A percentile compares a stretch with the other conserved stretches of the same genome.
Evolutionary conservation across 257 asterid species (phyloP).

Genomic region (Solanum megistacrolobum): DNA sequence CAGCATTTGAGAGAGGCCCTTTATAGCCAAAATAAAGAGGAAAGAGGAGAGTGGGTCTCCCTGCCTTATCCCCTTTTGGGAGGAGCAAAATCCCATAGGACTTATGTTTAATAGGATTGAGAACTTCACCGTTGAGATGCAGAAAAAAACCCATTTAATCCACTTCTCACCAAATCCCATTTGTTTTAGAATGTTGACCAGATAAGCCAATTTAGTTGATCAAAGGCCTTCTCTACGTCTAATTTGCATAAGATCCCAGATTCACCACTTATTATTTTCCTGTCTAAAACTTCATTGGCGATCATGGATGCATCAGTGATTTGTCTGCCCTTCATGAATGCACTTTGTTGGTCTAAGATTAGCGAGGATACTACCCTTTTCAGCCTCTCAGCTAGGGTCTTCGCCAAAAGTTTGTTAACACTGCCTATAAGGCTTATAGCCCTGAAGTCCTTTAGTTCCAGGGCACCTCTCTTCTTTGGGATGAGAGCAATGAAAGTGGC

Average conservation of each 20-base stretch:
- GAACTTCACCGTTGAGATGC: neutral
- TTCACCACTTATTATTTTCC: neutral
- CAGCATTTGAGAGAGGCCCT: neutral
- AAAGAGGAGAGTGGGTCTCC: neutral
- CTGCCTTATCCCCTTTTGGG: neutral
- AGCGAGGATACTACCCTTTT: neutral
- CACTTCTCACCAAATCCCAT: neutral
- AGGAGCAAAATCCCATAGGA: neutral
- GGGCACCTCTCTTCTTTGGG: neutral
- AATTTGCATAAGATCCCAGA: neutral
- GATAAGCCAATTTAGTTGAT: neutral
- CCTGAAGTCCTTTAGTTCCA: neutral
- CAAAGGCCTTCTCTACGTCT: neutral
- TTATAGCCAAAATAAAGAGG: neutral
- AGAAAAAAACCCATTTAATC: neutral
- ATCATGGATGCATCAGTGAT: neutral
- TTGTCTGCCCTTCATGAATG: neutral
- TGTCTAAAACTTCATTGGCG: neutral
- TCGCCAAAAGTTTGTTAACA: neutral
- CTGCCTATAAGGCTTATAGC: neutral
- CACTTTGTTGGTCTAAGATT: neutral
- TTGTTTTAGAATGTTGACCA: neutral
- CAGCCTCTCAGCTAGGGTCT: neutral
- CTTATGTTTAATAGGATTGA: neutral
- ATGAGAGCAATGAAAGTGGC: neutral